These are phyloP conservation scores for Amphichorda felina DNA, from an alignment of 2,329 filamentous ascomycete genomes.

Conservation along the genomic window DNA sequence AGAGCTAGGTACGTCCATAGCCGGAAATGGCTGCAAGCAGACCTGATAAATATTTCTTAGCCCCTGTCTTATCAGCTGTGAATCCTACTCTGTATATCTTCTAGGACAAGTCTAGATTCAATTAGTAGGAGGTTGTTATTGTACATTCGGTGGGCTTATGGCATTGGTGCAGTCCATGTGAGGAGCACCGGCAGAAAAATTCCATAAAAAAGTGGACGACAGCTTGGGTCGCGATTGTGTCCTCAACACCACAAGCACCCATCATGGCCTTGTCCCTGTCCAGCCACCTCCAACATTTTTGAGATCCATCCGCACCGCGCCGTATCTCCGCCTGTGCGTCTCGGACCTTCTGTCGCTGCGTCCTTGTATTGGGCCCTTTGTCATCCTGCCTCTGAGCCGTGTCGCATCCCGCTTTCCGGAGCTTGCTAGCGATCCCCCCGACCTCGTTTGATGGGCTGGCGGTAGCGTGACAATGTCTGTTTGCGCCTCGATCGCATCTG, in stretches of 20 bases:
- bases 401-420: neutral
- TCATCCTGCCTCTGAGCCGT: neutral
- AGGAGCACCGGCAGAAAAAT: neutral
- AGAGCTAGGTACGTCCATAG: too few species aligned
- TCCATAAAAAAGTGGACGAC: constrained; percentile 1
- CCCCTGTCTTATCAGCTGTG: too few species aligned
- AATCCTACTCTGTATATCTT: too few species aligned
- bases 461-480: constrained; percentile 11
- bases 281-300: neutral
- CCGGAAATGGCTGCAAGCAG: too few species aligned
- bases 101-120: too few species aligned
- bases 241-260: constrained; percentile 2
- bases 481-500: constrained; percentile 8
- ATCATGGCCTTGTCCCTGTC: neutral
- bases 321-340: neutral
- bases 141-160: too few species aligned
- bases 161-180: too few species aligned
- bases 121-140: too few species aligned
- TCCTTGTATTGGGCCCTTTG: neutral
- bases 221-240: constrained; percentile 2
- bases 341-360: neutral
- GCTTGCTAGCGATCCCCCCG: neutral
- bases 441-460: neutral
- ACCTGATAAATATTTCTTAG: too few species aligned
- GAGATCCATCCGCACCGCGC: neutral